Evolutionary conservation across 2,329 filamentous ascomycete genomes (phyloP).

Genomic region (Pseudogymnoascus destructans): DNA sequence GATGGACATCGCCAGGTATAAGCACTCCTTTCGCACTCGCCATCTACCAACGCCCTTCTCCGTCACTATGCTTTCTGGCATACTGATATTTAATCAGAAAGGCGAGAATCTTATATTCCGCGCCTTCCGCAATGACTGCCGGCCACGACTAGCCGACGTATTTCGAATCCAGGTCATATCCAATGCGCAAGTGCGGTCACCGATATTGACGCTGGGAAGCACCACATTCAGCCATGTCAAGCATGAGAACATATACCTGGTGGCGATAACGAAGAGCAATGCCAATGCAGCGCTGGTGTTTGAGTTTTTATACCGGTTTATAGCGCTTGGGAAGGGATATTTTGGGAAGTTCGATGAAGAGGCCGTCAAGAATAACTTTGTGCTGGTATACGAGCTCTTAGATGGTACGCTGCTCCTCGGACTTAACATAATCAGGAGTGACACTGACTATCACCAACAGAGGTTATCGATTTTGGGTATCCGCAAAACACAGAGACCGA

Average conservation of each 20-base stretch:
- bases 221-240: conserved; percentile 99
- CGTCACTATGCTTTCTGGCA: conserved; percentile 78
- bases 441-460: conserved; percentile 32
- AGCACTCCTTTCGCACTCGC: conserved; percentile 5
- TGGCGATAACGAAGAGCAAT: conserved; percentile 97
- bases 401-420: conserved; percentile 48
- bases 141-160: conserved; percentile 92
- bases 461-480: conserved; percentile 98
- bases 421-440: neutral
- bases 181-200: conserved; percentile 92
- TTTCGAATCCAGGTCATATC: conserved; percentile 99
- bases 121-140: conserved; percentile 96
- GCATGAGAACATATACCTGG: conserved; percentile 97
- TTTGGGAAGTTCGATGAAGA: conserved; percentile 99
- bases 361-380: conserved; percentile 99
- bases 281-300: conserved; percentile 97
- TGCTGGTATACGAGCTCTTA: conserved; percentile 90
- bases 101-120: conserved; percentile 99
- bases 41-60: conserved; percentile 9
- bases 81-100: conserved; percentile 98
- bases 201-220: conserved; percentile 90
- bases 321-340: conserved; percentile 83
- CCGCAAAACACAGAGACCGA: conserved; percentile 98
- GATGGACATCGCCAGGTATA: neutral
- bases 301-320: conserved; percentile 89